A percentile compares a stretch with the other conserved stretches of the same genome.
Conservation (phyloP, 352 stramenopile genomes). For the Phytophthora tentaculata region DNA sequence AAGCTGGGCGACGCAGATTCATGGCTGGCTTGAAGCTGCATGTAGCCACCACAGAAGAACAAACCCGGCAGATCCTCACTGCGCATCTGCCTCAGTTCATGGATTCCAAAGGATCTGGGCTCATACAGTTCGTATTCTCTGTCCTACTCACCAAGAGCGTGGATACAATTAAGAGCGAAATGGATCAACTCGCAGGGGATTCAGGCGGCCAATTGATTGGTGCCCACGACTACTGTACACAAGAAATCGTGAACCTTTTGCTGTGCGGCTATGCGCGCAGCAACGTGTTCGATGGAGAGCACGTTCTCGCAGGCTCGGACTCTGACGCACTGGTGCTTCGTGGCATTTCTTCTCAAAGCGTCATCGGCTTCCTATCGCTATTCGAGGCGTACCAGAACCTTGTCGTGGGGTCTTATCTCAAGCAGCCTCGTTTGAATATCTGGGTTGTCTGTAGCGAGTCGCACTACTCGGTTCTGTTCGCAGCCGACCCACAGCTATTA, state of each 20-base stretch:
- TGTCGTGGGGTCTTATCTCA: constrained; percentile 81
- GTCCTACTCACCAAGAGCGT: constrained; percentile 71
- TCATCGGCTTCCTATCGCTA: constrained; percentile 90
- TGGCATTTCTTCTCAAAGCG: constrained; percentile 58
- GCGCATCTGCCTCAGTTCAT: constrained; percentile 56
- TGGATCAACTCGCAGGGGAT: constrained; percentile 79
- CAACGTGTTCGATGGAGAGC: constrained; percentile 95
- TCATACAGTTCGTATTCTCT: constrained; percentile 77
- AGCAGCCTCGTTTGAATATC: constrained; percentile 75
- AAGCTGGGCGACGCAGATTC: constrained; percentile 40
- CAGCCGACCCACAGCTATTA: constrained; percentile 26
- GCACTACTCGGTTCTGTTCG: constrained; percentile 92
- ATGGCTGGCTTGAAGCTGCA: constrained; percentile 49
- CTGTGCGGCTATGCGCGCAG: constrained; percentile 91
- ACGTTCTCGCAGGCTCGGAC: constrained; percentile 75
- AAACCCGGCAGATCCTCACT: constrained; percentile 44
- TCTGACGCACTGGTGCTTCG: constrained; percentile 69
- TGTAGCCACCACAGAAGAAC: constrained; percentile 38
- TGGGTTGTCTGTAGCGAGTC: constrained; percentile 94
- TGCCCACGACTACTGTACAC: constrained; percentile 89
- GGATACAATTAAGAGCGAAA: constrained; percentile 71
- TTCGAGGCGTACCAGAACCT: constrained; percentile 93
- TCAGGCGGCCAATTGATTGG: constrained; percentile 76
- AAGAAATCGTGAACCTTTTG: constrained; percentile 98
- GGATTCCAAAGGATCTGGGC: constrained; percentile 59